Evolutionary conservation across 1,284 basidiomycete species (phyloP).

Genomic region (Takashimella koratensis): DNA sequence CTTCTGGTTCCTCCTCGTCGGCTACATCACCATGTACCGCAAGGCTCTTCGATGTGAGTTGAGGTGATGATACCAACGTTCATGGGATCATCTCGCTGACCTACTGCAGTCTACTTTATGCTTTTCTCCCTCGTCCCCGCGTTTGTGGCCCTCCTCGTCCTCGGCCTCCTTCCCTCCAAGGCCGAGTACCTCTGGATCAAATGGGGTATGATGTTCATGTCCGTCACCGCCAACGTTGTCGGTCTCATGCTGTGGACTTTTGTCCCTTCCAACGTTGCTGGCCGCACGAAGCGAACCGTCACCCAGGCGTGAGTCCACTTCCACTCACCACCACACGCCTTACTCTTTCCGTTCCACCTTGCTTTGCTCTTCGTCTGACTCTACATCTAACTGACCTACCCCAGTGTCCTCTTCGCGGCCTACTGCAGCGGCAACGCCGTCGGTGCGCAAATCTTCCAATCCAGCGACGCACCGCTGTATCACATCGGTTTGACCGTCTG

Average conservation of each 20-base stretch:
- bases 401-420: conserved; percentile 7
- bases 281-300: conserved; percentile 16
- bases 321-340: no score
- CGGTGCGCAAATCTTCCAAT: conserved; percentile 6
- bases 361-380: conserved; percentile 3
- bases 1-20: conserved; percentile 10
- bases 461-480: conserved; percentile 3
- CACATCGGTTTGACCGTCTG: conserved; percentile 1
- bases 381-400: no score
- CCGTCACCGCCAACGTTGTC: conserved; percentile 13
- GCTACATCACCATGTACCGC: conserved; percentile 2
- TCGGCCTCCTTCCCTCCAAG: conserved; percentile 5
- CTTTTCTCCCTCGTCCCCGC: conserved; percentile 10
- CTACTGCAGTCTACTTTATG: conserved; percentile 7
- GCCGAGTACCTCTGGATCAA: conserved; percentile 8
- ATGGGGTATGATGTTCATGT: conserved; percentile 8
- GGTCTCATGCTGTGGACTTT: conserved; percentile 17
- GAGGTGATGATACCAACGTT: no score
- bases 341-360: not conserved
- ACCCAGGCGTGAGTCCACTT: not conserved
- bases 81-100: no score
- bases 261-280: conserved; percentile 24
- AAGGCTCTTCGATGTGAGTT: conserved; percentile 9
- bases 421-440: conserved; percentile 13
- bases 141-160: conserved; percentile 5